phyloP scores from a whole-genome alignment of 441 rosid genomes.

The Heliophila coronopifolia region DNA sequence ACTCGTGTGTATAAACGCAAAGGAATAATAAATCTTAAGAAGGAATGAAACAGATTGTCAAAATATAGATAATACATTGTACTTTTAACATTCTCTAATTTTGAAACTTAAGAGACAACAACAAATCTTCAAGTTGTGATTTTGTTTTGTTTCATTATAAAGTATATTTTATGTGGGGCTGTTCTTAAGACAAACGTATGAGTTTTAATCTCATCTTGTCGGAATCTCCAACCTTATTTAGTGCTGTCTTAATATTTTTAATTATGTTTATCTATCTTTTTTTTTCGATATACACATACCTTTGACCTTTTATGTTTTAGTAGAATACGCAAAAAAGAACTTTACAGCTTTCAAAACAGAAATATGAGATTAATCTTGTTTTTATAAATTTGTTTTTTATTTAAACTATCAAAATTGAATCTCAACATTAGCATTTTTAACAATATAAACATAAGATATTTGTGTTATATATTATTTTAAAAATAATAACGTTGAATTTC shows the following conservation, averaged over 20 bases:
- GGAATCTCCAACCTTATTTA: slow-evolving; percentile 27
- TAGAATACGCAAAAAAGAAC: too few relatives aligned
- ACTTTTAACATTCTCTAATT: slow-evolving; percentile 9
- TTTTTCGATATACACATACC: slow-evolving; percentile 15
- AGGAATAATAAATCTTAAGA: slow-evolving; percentile 7
- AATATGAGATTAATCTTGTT: too few relatives aligned
- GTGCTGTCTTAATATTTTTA: slow-evolving; percentile 38
- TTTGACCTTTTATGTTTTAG: slow-evolving; percentile 29
- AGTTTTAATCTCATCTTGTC: slow-evolving; percentile 52
- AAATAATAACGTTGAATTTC: too few relatives aligned
- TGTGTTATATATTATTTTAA: too few relatives aligned
- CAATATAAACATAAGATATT: too few relatives aligned
- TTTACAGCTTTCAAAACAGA: too few relatives aligned
- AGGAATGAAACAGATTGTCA: slow-evolving; percentile 26
- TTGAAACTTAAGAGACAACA: slow-evolving; percentile 14
- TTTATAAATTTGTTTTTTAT: too few relatives aligned
- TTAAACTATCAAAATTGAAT: too few relatives aligned
- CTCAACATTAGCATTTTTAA: too few relatives aligned
- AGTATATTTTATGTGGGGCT: slow-evolving; percentile 31
- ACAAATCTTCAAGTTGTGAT: slow-evolving; percentile 31
- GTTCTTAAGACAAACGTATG: slow-evolving; percentile 44
- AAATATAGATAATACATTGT: slow-evolving; percentile 29
- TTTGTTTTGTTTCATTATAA: slow-evolving; percentile 8
- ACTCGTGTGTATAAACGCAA: slow-evolving; percentile 15
- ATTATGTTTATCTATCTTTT: slow-evolving; percentile 14